Evolutionary conservation across 805 yeast species (phyloP), one percentile per base, ranked within the genome.

Genomic region (Sugiyamaella chiloensis): DNA sequence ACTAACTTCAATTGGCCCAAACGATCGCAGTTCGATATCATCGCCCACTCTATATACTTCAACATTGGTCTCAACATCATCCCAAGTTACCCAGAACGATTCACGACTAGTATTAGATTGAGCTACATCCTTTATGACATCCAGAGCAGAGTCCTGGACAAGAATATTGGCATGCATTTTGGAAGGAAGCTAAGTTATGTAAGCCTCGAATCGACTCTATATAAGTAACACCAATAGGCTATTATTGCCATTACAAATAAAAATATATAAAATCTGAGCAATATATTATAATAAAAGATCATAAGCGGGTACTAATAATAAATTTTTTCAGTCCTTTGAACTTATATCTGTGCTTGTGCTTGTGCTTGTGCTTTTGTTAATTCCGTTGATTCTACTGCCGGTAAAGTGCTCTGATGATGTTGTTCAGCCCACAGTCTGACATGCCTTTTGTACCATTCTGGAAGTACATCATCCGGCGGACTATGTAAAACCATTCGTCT

Each of bases 371-470:
- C 31, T 11, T 27, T n/a, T 11, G 31, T 11, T n/a, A 27, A 27
- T 27, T n/a, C 31, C 11, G n/a, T 27, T n/a, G 11, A 27, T 11
- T 27, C 31, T 11, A n/a, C 31, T n/a, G 31, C 31, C 31, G 31
- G n/a, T n/a, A n/a, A n/a, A n/a, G n/a, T n/a, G n/a, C n/a, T n/a
- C n/a, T n/a, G n/a, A n/a, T n/a, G n/a, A n/a, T n/a, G n/a, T 7
- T 35, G 23, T 63, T 72, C 40, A 63, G 65, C 55, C 84, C 89
- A 95, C 91, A 69, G 59, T 51, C 80, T 76, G 50, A 90, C 64
- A 49, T 85, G 85, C 24, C 67, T 63, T 17, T 69, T 69, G 57
- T 87, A 86, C 96, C 96, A 88, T 1, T 61, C 68, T 0, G 96
- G 95, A n/a, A 88, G 69, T 34, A 74, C 69, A 9, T 71, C 65